Conservation (phyloP, 306 rosid genomes). For the Arachis stenosperma region DNA sequence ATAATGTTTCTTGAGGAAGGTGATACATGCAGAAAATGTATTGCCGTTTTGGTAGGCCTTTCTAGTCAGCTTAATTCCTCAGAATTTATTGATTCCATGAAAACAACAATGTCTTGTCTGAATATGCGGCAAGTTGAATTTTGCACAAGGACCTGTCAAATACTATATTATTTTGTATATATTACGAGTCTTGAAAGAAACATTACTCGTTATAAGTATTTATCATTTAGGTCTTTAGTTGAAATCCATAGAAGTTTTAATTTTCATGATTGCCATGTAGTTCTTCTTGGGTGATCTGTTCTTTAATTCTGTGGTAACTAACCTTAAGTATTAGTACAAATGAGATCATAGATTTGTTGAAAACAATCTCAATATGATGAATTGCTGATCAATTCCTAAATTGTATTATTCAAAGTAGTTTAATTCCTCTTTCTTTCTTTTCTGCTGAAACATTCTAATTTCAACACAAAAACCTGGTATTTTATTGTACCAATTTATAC, state of each 20-base stretch:
- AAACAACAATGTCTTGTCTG: background rate
- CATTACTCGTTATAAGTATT: background rate
- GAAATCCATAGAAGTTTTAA: background rate
- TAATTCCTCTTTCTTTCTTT: background rate
- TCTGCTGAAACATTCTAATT: background rate
- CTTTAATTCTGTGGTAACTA: slow-evolving; percentile 3
- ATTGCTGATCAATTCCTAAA: background rate
- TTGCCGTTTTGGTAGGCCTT: slow-evolving; percentile 7
- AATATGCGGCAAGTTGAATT: background rate
- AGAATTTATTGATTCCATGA: background rate
- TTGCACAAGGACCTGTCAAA: background rate
- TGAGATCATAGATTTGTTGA: background rate
- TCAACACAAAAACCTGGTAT: background rate
- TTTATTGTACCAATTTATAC: background rate
- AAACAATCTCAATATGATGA: background rate
- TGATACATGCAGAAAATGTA: slow-evolving; percentile 4
- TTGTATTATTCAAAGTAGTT: background rate
- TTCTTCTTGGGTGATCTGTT: slow-evolving; percentile 11
- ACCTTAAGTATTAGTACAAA: background rate
- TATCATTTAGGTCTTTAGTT: background rate
- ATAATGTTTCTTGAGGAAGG: slow-evolving; percentile 27
- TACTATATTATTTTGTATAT: slow-evolving; percentile 32
- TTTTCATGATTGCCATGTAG: background rate
- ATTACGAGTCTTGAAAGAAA: slow-evolving; percentile 30
- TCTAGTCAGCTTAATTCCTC: slow-evolving; percentile 1